Evolutionary conservation across 2,329 filamentous ascomycete genomes (phyloP).

Genomic region (Coccinonectria pachysandricola): DNA sequence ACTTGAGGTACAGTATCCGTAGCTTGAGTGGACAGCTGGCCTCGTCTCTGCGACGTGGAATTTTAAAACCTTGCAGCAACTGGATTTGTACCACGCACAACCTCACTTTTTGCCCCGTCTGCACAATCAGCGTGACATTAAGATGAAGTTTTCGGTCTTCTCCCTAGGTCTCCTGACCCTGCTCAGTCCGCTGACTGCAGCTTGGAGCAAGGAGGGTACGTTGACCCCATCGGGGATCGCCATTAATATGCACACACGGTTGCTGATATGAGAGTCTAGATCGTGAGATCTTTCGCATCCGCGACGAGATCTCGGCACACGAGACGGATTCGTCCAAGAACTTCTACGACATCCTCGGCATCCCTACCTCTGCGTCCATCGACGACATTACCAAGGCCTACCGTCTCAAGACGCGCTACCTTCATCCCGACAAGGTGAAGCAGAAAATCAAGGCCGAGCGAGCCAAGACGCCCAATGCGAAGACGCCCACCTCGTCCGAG

Average conservation of each 20-base stretch:
- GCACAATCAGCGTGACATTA: too few species aligned
- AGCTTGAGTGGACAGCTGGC: too few species aligned
- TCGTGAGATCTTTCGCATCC: conserved; percentile 93
- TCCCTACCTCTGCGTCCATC: conserved; percentile 60
- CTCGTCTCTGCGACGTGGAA: too few species aligned
- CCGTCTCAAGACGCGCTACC: conserved; percentile 69
- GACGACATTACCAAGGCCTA: conserved; percentile 93
- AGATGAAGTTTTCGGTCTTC: conserved; percentile 63
- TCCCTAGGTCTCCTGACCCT: conserved; percentile 60
- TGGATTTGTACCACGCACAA: too few species aligned
- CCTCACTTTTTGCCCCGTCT: too few species aligned
- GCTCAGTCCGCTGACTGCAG: conserved; percentile 55
- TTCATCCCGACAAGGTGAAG: conserved; percentile 95
- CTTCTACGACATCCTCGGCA: conserved; percentile 90
- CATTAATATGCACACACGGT: background rate
- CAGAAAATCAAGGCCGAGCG: conserved; percentile 68
- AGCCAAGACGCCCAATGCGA: conserved; percentile 51
- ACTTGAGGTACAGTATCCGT: too few species aligned
- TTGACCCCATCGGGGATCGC: conserved; percentile 3
- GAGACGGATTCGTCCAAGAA: conserved; percentile 66
- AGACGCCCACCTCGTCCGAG: conserved; percentile 63
- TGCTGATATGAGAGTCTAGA: conserved; percentile 42
- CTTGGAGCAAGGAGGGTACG: conserved; percentile 80
- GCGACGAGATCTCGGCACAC: conserved; percentile 75
- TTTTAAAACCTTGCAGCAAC: too few species aligned